Conservation (phyloP, 495 filamentous ascomycete genomes). For the Hypoxylon perforatum region DNA sequence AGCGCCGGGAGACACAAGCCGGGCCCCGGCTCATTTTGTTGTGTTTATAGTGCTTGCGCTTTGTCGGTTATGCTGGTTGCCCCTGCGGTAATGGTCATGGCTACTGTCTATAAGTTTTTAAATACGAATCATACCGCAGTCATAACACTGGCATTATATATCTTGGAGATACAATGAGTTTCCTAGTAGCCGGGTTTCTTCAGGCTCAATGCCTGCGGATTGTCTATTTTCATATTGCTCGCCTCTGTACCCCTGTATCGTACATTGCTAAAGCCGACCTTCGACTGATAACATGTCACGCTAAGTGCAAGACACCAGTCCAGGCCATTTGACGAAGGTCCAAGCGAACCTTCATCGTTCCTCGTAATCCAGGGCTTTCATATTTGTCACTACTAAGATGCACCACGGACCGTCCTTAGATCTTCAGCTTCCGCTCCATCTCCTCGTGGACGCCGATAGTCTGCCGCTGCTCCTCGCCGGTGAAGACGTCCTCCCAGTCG, state of each 20-base stretch:
- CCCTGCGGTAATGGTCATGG: constrained; percentile 22
- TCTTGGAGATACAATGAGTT: background rate
- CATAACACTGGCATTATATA: constrained; percentile 9
- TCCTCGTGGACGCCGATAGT: constrained; percentile 83
- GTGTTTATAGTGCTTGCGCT: constrained; percentile 35
- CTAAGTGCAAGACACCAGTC: background rate
- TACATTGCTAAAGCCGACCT: background rate
- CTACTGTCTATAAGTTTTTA: constrained; percentile 30
- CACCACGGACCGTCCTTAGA: constrained; percentile 34
- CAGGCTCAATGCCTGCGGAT: background rate
- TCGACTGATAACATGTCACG: background rate
- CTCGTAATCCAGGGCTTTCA: no score
- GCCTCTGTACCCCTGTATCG: background rate
- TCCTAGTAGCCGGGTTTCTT: background rate
- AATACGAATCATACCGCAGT: constrained; percentile 6
- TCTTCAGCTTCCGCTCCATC: constrained; percentile 87
- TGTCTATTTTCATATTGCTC: constrained; percentile 12
- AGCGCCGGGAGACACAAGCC: constrained; percentile 21
- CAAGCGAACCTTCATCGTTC: no score
- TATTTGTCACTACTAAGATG: background rate
- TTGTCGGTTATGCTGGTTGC: constrained; percentile 18
- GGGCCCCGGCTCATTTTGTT: constrained; percentile 33
- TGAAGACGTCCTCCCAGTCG: constrained; percentile 68
- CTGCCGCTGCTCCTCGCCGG: constrained; percentile 74
- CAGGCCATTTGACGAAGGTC: no score